Evolutionary conservation across 129 eudicot species (phyloP).

Genomic region (Helianthus tuberosus): DNA sequence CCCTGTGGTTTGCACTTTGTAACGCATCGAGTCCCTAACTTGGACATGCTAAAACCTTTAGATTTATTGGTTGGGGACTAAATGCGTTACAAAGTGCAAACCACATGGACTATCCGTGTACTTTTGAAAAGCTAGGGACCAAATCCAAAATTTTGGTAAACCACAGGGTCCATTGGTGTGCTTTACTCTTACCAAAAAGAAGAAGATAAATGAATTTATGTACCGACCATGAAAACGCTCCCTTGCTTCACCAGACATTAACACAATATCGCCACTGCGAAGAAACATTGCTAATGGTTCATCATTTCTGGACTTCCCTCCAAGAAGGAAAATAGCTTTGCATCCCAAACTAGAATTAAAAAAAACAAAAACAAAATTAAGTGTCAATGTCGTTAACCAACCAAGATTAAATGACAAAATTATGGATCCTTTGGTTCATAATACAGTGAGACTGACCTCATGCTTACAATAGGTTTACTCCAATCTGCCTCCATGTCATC

Average conservation of each 20-base stretch:
- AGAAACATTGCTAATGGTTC: conserved; percentile 85
- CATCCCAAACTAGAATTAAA: conserved; percentile 72
- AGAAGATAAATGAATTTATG: conserved; percentile 1
- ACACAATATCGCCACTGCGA: conserved; percentile 87
- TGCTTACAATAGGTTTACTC: conserved; percentile 97
- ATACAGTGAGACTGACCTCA: conserved; percentile 66
- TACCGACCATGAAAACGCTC: conserved; percentile 91
- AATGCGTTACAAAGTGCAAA: too few relatives aligned
- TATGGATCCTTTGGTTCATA: not conserved
- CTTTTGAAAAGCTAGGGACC: too few relatives aligned
- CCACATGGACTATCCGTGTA: too few relatives aligned
- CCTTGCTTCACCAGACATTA: conserved; percentile 95
- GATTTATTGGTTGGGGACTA: too few relatives aligned
- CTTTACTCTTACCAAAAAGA: not conserved
- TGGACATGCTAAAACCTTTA: too few relatives aligned
- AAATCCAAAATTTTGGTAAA: too few relatives aligned
- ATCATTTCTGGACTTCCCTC: conserved; percentile 92
- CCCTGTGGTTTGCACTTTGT: too few relatives aligned
- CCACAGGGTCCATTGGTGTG: too few relatives aligned
- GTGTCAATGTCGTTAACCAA: conserved; percentile 23
- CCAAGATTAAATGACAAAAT: not conserved
- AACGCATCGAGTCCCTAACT: too few relatives aligned
- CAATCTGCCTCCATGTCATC: conserved; percentile 99
- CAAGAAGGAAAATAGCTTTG: conserved; percentile 96
- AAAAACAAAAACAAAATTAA: not conserved